Evolutionary conservation across 768 basidiomycete species (phyloP).

Genomic region (Daedaleopsis sinensis): DNA sequence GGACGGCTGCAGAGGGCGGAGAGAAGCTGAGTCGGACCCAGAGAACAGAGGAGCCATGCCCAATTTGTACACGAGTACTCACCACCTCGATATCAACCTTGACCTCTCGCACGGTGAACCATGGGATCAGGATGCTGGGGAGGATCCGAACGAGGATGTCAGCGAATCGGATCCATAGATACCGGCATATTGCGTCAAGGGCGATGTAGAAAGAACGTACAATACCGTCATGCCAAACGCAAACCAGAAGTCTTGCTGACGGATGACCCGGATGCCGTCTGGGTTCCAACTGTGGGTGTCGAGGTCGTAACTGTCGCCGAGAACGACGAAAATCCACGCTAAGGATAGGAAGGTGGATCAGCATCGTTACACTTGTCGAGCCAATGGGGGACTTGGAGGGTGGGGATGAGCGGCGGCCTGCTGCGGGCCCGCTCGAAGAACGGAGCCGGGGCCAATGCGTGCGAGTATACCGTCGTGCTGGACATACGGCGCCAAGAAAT

Average conservation of each 20-base stretch:
- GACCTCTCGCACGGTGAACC: constrained; percentile 44
- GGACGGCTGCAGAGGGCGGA: constrained; percentile 36
- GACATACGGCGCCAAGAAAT: constrained; percentile 7
- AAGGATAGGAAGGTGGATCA: constrained; percentile 5
- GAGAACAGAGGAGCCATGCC: constrained; percentile 4
- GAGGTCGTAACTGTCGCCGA: constrained; percentile 42
- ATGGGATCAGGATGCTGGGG: constrained; percentile 40
- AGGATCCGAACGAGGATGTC: background rate
- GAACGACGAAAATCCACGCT: constrained; percentile 46
- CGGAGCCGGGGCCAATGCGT: constrained; percentile 4
- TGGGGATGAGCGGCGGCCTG: constrained; percentile 1
- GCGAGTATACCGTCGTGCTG: constrained; percentile 11
- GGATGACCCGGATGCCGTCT: constrained; percentile 35
- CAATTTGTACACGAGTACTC: constrained; percentile 21
- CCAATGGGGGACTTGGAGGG: background rate
- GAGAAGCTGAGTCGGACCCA: constrained; percentile 3
- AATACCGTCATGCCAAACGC: constrained; percentile 43
- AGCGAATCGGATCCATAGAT: background rate
- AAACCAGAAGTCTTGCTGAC: constrained; percentile 48
- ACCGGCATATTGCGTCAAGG: background rate
- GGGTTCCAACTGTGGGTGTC: constrained; percentile 39
- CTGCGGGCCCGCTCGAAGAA: background rate
- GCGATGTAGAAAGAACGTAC: constrained; percentile 27
- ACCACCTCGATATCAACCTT: constrained; percentile 45
- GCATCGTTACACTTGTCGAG: background rate